phyloP scores from a whole-genome alignment of 2,329 filamentous ascomycete genomes.

The Fusarium sp. region DNA sequence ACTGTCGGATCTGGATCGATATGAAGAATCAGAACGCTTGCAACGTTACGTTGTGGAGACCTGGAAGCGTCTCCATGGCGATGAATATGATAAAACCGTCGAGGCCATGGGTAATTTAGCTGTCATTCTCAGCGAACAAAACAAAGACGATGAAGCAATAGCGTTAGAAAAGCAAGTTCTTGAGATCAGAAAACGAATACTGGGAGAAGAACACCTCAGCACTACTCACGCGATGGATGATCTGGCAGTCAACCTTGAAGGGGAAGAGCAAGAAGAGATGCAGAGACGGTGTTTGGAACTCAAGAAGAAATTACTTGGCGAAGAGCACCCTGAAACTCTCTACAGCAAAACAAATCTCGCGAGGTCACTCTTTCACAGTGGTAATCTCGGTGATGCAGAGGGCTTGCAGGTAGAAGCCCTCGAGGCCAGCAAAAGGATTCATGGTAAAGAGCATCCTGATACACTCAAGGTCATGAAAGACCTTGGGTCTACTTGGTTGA shows the following conservation, averaged over 20 bases:
- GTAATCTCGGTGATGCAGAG: neutral
- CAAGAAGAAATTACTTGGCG: too few relatives aligned
- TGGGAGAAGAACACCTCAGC: neutral
- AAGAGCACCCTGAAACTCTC: neutral
- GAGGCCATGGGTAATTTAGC: neutral
- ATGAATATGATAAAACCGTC: neutral
- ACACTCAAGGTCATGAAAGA: constrained; percentile 10
- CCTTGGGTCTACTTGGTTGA: constrained; percentile 3
- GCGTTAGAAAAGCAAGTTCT: neutral
- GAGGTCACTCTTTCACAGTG: neutral
- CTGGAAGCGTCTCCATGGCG: neutral
- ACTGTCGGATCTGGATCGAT: rapidly evolving
- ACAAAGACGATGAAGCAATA: constrained; percentile 25
- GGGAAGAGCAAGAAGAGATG: constrained; percentile 19
- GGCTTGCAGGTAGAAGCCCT: neutral
- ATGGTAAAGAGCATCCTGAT: constrained; percentile 19
- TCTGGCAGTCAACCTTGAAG: neutral
- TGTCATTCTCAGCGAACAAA: too few relatives aligned
- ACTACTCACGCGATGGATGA: neutral
- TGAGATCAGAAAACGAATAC: neutral
- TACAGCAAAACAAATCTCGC: constrained; percentile 1
- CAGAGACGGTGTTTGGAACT: neutral
- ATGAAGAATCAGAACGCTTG: too few relatives aligned
- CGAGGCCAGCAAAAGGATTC: constrained; percentile 1
- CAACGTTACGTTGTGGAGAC: rapidly evolving